Evolutionary conservation across 768 basidiomycete genomes (phyloP).

Genomic region (Pulveroboletus sp.): DNA sequence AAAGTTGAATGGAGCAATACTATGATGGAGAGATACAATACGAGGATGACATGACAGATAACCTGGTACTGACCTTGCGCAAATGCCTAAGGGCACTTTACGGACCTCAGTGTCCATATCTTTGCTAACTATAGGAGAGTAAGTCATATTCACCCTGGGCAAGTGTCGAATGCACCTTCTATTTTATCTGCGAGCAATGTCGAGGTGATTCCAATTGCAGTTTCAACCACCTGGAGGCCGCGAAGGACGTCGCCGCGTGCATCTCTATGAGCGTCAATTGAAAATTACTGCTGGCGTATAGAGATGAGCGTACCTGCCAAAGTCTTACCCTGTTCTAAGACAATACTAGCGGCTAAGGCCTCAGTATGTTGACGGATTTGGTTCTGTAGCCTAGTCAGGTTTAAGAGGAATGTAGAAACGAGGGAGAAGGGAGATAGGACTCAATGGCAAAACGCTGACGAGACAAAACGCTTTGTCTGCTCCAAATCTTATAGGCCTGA

Average conservation of each 20-base stretch:
- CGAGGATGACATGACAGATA: neutral
- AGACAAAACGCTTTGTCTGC: constrained; percentile 73
- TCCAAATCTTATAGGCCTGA: constrained; percentile 87
- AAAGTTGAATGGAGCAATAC: constrained; percentile 86
- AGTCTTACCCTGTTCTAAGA: constrained; percentile 95
- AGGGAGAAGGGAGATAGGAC: constrained; percentile 39
- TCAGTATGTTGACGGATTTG: constrained; percentile 83
- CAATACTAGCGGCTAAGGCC: constrained; percentile 82
- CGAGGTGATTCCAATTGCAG: constrained; percentile 74
- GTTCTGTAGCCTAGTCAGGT: constrained; percentile 66
- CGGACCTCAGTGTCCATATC: constrained; percentile 96
- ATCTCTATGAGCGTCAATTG: constrained; percentile 42
- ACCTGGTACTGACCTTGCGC: constrained; percentile 46
- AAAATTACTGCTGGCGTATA: neutral
- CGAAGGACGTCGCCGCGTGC: constrained; percentile 93
- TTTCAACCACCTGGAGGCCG: constrained; percentile 85
- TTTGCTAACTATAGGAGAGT: constrained; percentile 59
- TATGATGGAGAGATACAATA: constrained; percentile 22
- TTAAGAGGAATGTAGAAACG: constrained; percentile 3
- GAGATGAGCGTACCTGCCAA: constrained; percentile 52
- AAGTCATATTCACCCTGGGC: constrained; percentile 5
- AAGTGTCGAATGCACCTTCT: constrained; percentile 55
- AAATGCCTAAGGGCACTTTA: constrained; percentile 82
- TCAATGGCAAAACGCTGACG: constrained; percentile 87
- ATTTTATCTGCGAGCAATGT: constrained; percentile 87